phyloP scores from a whole-genome alignment of 139 green algal species.

The Monoraphidium neglectum region DNA sequence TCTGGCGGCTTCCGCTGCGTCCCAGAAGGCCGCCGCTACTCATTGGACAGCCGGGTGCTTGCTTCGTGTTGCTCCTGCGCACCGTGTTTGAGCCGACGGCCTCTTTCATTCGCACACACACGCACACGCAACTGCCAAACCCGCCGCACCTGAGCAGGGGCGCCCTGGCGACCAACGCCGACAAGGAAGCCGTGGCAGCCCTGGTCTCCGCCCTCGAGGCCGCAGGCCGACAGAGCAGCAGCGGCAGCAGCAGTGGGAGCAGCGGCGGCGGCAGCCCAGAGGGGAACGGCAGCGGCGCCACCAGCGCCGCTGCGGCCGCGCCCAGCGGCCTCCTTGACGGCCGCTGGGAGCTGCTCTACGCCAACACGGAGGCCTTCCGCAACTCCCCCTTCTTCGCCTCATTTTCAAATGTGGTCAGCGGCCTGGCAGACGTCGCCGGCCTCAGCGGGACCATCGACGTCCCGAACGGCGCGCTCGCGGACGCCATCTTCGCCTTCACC shows the following conservation, averaged over 20 bases:
- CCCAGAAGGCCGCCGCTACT: too few species aligned
- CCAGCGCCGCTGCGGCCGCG: conserved; percentile 19
- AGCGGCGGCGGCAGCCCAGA: neutral
- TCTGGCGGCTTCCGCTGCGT: too few species aligned
- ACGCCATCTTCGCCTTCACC: conserved; percentile 37
- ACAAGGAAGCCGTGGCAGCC: conserved; percentile 10
- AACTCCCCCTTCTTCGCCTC: conserved; percentile 23
- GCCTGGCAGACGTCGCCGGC: conserved; percentile 16
- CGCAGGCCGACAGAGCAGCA: too few species aligned
- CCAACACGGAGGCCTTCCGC: conserved; percentile 30
- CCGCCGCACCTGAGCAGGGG: neutral
- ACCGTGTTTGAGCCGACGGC: too few species aligned
- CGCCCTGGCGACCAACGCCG: neutral
- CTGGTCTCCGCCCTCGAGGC: conserved; percentile 16
- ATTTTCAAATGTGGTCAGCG: conserved; percentile 6
- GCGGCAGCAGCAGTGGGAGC: too few species aligned
- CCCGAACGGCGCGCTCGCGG: conserved; percentile 17
- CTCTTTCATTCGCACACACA: too few species aligned
- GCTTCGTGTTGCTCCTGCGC: too few species aligned
- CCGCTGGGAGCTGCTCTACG: conserved; percentile 38
- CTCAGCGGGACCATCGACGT: too few species aligned
- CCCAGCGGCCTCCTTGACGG: too few species aligned
- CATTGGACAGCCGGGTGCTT: too few species aligned
- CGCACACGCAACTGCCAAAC: too few species aligned
- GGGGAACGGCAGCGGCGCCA: neutral